These are phyloP conservation scores for Malus hybrid DNA, from an alignment of 331 rosid species.

Conservation along the genomic window DNA sequence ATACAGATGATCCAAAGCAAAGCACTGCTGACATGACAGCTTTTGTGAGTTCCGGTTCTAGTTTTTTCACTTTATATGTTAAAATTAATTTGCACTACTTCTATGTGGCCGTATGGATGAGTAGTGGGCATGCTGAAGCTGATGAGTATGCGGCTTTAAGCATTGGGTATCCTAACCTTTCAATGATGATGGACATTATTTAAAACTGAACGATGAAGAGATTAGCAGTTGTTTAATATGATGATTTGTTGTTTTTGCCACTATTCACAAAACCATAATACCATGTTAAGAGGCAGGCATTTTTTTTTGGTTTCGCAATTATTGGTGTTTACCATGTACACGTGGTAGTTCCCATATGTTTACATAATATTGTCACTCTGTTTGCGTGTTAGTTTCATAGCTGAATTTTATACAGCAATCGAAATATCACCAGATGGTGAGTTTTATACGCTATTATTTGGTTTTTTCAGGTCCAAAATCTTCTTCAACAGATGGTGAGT, in stretches of 20 bases:
- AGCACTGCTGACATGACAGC: slow-evolving; percentile 42
- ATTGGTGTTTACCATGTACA: neutral
- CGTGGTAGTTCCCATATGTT: neutral
- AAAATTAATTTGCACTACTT: neutral
- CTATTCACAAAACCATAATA: neutral
- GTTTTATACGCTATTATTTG: neutral
- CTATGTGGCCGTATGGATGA: neutral
- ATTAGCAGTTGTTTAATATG: neutral
- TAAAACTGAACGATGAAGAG: neutral
- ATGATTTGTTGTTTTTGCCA: neutral
- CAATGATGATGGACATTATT: neutral
- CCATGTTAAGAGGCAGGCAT: neutral
- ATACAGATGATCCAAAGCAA: slow-evolving; percentile 33
- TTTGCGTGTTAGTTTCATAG: neutral
- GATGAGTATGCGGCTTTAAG: neutral
- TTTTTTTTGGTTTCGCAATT: neutral
- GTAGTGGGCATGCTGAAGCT: neutral
- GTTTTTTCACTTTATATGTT: neutral
- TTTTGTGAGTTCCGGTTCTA: slow-evolving; percentile 23
- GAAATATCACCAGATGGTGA: too few relatives aligned
- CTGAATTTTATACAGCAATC: neutral
- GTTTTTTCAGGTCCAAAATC: slow-evolving; percentile 39
- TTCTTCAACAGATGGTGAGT: slow-evolving; percentile 53
- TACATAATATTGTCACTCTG: neutral
- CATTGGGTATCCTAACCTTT: neutral